phyloP scores from a whole-genome alignment of 192 early-diverging fungal genomes.

The Mortierella claussenii region DNA sequence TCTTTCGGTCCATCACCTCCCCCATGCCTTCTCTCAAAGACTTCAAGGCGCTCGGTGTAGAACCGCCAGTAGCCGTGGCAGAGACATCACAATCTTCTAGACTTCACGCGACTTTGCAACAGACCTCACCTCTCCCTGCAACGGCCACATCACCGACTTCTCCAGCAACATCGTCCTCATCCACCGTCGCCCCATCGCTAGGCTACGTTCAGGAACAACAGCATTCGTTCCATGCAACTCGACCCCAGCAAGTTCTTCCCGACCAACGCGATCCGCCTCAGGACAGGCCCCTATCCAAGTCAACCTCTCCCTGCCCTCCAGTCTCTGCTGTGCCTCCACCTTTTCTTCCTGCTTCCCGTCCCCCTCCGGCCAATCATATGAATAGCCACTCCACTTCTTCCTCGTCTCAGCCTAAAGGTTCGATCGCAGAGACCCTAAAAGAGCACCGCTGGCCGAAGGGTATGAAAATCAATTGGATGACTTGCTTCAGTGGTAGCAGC shows the following conservation, averaged over 20 bases:
- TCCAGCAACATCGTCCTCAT: not conserved
- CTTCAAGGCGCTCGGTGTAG: too few species aligned
- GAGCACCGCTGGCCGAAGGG: constrained; percentile 48
- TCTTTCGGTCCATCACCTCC: constrained; percentile 37
- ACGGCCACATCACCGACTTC: not conserved
- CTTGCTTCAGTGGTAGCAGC: constrained; percentile 8
- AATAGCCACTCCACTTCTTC: not conserved
- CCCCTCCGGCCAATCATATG: not conserved
- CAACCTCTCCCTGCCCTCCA: too few species aligned
- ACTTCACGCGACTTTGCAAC: constrained; percentile 6
- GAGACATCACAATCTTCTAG: not conserved
- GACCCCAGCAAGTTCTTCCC: constrained; percentile 19
- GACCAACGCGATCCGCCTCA: not conserved
- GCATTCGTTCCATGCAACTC: not conserved
- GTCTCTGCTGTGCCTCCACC: too few species aligned
- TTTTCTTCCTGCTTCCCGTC: too few species aligned
- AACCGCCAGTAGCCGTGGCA: not conserved
- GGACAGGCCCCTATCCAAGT: not conserved
- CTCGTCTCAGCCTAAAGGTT: constrained; percentile 9
- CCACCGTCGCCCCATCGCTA: not conserved
- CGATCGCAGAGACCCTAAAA: constrained; percentile 28
- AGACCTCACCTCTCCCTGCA: not conserved
- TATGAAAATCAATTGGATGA: constrained; percentile 28
- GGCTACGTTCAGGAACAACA: constrained; percentile 3
- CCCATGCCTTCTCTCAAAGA: constrained; percentile 19